Conservation (phyloP, 1,284 basidiomycete genomes). For the Anthracocystis panici-leucophaei region DNA sequence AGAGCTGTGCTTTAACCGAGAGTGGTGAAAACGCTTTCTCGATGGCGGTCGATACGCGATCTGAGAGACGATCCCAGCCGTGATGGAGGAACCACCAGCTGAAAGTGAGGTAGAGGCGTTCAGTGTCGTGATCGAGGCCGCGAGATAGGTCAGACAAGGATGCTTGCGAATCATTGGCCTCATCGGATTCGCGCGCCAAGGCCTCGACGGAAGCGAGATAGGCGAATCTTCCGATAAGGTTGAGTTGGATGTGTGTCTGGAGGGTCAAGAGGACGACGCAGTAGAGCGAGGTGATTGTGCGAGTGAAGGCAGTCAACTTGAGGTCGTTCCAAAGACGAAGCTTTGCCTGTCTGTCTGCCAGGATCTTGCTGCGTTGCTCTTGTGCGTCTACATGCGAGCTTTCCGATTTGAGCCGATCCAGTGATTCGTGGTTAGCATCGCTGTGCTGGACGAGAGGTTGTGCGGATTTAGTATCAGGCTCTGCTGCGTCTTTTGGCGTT, state of each 20-base stretch:
- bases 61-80: slow-evolving; percentile 85
- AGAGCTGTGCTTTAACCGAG: slow-evolving; percentile 81
- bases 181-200: slow-evolving; percentile 52
- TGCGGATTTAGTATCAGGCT: slow-evolving; percentile 2
- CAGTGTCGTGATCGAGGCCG: slow-evolving; percentile 73
- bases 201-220: slow-evolving; percentile 81
- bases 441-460: background rate
- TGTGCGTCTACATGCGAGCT: slow-evolving; percentile 36
- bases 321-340: slow-evolving; percentile 68
- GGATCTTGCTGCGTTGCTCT: slow-evolving; percentile 40
- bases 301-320: slow-evolving; percentile 76
- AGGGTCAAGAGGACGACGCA: slow-evolving; percentile 82
- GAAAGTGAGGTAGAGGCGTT: slow-evolving; percentile 83
- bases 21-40: slow-evolving; percentile 80
- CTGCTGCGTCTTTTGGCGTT: background rate
- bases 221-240: slow-evolving; percentile 82
- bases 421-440: background rate
- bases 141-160: slow-evolving; percentile 1
- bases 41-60: slow-evolving; percentile 79
- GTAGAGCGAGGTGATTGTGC: slow-evolving; percentile 86
- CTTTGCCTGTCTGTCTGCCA: slow-evolving; percentile 52
- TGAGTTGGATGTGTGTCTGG: slow-evolving; percentile 84
- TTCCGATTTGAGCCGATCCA: background rate
- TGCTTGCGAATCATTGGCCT: slow-evolving; percentile 8
- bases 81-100: slow-evolving; percentile 91